phyloP scores from a whole-genome alignment of 2,329 filamentous ascomycete genomes.

The Colletotrichum karsti region DNA sequence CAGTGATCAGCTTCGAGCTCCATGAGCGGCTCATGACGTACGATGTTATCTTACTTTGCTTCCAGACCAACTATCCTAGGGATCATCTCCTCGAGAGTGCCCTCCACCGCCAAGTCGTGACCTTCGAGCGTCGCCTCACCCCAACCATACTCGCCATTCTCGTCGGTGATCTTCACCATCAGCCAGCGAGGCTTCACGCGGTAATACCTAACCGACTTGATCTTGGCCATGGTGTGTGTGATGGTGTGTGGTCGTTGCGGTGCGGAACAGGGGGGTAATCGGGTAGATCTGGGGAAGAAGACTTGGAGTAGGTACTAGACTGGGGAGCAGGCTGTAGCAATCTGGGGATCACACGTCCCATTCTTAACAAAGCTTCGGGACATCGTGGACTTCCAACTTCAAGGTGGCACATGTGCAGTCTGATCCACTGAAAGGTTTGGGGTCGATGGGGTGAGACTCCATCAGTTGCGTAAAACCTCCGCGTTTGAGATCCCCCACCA shows the following conservation, averaged over 20 bases:
- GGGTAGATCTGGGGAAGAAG: not conserved
- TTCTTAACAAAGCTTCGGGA: conserved; percentile 12
- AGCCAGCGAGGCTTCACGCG: conserved; percentile 73
- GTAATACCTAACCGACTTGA: conserved; percentile 71
- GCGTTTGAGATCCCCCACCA: not conserved
- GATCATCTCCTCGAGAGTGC: conserved; percentile 68
- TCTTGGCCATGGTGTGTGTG: conserved; percentile 43
- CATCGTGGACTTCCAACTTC: not conserved
- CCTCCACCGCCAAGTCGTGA: conserved; percentile 72
- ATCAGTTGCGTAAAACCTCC: not conserved
- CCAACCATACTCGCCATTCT: conserved; percentile 67
- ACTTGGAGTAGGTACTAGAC: not conserved
- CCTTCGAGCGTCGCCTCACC: conserved; percentile 74
- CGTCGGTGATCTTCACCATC: conserved; percentile 73
- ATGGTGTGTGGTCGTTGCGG: not conserved
- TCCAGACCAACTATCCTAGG: conserved; percentile 67
- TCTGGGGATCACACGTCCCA: not conserved
- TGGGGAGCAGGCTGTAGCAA: not conserved
- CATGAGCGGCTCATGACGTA: fast-evolving
- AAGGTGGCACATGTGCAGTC: not conserved
- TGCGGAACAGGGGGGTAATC: not conserved
- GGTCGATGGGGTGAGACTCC: not conserved
- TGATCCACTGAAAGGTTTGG: not conserved
- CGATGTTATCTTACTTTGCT: conserved; percentile 59
- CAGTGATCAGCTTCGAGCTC: not conserved